These are phyloP conservation scores for Metarhizium robertsii DNA, from an alignment of 2,329 filamentous ascomycete genomes.

Conservation along the genomic window DNA sequence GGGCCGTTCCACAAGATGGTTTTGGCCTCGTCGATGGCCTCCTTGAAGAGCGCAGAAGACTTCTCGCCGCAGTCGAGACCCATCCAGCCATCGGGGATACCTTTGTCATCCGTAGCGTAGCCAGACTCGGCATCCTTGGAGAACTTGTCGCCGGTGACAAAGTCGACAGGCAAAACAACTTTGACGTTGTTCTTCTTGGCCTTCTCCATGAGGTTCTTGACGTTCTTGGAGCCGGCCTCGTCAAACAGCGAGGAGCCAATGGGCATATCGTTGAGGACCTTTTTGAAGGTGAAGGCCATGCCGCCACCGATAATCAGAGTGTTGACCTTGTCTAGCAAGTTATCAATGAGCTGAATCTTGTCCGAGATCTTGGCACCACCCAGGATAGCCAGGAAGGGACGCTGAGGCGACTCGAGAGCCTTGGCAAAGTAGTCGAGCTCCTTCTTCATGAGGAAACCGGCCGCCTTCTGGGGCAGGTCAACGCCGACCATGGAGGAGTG, in stretches of 20 bases:
- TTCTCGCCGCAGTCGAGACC: conserved; percentile 90
- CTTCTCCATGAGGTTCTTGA: conserved; percentile 81
- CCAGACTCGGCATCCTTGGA: conserved; percentile 72
- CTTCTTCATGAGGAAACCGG: conserved; percentile 99
- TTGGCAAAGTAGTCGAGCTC: conserved; percentile 99
- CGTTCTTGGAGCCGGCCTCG: conserved; percentile 86
- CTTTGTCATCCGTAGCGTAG: conserved; percentile 73
- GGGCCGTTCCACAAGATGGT: conserved; percentile 99
- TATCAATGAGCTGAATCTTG: conserved; percentile 99
- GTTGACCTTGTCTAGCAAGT: conserved; percentile 96
- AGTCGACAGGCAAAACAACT: conserved; percentile 89
- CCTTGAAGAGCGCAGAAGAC: conserved; percentile 80
- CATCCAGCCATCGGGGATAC: conserved; percentile 97
- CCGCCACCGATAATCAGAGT: conserved; percentile 91
- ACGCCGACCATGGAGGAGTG: conserved; percentile 99
- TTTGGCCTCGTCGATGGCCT: conserved; percentile 77
- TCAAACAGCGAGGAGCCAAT: conserved; percentile 93
- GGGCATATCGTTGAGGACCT: conserved; percentile 82
- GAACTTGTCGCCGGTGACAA: conserved; percentile 95
- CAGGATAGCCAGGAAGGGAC: conserved; percentile 96
- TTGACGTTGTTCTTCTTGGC: conserved; percentile 94
- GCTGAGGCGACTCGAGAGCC: conserved; percentile 84
- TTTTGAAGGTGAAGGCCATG: conserved; percentile 99
- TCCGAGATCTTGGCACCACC: conserved; percentile 97
- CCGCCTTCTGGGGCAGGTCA: conserved; percentile 90